phyloP scores from a whole-genome alignment of 768 basidiomycete species.

The Leucogyrophana mollusca region DNA sequence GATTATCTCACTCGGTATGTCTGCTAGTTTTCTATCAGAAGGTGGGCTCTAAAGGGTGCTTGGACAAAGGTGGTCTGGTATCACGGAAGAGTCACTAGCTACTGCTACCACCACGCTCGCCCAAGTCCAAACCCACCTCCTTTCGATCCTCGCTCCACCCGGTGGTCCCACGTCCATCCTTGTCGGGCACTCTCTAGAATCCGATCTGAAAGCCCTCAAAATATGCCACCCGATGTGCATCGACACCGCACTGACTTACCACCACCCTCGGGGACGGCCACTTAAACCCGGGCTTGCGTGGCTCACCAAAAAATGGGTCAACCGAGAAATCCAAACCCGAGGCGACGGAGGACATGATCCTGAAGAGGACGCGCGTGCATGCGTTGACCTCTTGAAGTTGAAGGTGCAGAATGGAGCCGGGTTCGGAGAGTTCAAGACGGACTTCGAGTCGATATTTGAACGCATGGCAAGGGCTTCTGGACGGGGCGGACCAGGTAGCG shows the following conservation, averaged over 20 bases:
- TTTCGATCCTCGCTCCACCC: slow-evolving; percentile 57
- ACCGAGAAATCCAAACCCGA: slow-evolving; percentile 80
- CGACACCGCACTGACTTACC: slow-evolving; percentile 87
- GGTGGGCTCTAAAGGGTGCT: not conserved
- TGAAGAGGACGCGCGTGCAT: slow-evolving; percentile 91
- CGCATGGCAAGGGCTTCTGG: slow-evolving; percentile 61
- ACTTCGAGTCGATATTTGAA: slow-evolving; percentile 88
- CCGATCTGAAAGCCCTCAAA: slow-evolving; percentile 86
- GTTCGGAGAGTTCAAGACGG: slow-evolving; percentile 85
- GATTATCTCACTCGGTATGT: slow-evolving; percentile 91
- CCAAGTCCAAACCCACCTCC: slow-evolving; percentile 72
- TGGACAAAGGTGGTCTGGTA: slow-evolving; percentile 97
- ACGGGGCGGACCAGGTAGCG: slow-evolving; percentile 37
- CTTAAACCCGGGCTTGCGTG: slow-evolving; percentile 96
- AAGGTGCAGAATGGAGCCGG: slow-evolving; percentile 77
- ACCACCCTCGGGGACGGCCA: slow-evolving; percentile 91
- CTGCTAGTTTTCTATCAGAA: not conserved
- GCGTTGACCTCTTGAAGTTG: slow-evolving; percentile 77
- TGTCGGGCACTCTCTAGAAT: slow-evolving; percentile 94
- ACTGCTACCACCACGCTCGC: slow-evolving; percentile 75
- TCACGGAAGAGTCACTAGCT: slow-evolving; percentile 72
- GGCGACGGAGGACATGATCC: slow-evolving; percentile 92
- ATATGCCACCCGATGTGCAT: slow-evolving; percentile 85
- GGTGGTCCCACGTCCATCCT: slow-evolving; percentile 67
- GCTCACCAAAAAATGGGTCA: slow-evolving; percentile 93